Evolutionary conservation across 2,329 filamentous ascomycete genomes (phyloP), one percentile per base, ranked within the genome.

Genomic region (Aspergillus sp.): DNA sequence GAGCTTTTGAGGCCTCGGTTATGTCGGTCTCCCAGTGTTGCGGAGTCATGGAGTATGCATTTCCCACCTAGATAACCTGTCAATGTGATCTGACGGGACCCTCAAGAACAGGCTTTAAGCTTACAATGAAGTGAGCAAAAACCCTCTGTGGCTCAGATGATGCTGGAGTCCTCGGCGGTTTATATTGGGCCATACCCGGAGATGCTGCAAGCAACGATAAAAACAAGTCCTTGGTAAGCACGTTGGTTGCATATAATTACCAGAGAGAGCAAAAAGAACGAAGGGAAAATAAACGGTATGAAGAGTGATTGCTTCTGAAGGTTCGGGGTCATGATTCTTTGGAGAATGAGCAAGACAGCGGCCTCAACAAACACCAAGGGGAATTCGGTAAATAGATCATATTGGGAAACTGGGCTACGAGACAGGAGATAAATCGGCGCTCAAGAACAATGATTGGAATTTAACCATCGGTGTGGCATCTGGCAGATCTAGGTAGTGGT

Each of bases 71-170:
- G 14, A 18, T 20, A 6, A 45, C 46, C n/a, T 29, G 26, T 46
- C 14, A 29, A 36, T 24, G 24, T 12, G 24, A 7, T n/a, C 16
- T 4, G 2, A n/a, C 16, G 5, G 36, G 16, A 16, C 6, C 16
- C 14, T n/a, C 36, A 6, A 42, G 6, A n/a, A 42, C 16, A 42
- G 6, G 36, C 3, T 29, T 29, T 29, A 29, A 29, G 26, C 70
- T 65, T 59, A 74, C 73, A 29, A 75, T 70, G 49, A 73, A 75
- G 62, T 75, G 73, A 18, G 73, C 73, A 57, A 75, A 75, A 10
- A 74, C 73, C 12, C 56, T 63, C 56, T 69, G 70, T 12, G 64
- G 63, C 16, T 65, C 65, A 11, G 65, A 18, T 20, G 53, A 36
- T 9, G 54, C 39, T 10, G 56, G 11, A 14, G 50, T 24, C 22